Evolutionary conservation across 805 yeast species (phyloP), one percentile per base, ranked within the genome.

Genomic region (Priceomyces haplophilus): DNA sequence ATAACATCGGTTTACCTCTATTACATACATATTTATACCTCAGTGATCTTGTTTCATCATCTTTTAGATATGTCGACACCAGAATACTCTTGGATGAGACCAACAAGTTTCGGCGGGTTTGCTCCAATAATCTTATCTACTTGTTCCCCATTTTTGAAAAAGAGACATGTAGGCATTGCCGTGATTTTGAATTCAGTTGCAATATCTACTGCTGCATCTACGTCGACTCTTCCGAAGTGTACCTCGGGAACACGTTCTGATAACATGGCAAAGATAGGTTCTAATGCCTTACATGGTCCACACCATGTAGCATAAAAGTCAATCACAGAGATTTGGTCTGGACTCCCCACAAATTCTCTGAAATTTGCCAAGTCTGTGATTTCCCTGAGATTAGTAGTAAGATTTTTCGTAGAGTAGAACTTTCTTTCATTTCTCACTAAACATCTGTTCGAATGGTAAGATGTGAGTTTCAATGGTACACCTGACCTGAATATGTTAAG

Each of bases 151-250:
- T 79, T 69, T 57, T 82, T 79, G 61, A 79, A 78, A 24, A 82
- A 62, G 17, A 83, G 54, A 46, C 83, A 80, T 2, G 91, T 85
- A 36, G 93, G 93, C 89, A 85, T 83, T 29, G 91, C 88, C 18
- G 78, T 67, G 39, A 85, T 69, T 8, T 78, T 82, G 55, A 79
- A 78, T 45, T 77, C 80, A 43, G 58, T 64, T 7, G 89, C 87
- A 40, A 83, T 64, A 32, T 80, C 87, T 13, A 64, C 67, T 21
- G 75, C 74, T 31, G 72, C 68, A 58, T 85, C 93, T 37, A 85
- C 88, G 51, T 85, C 89, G 25, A 84, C 80, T 55, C 85, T 81
- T 51, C 76, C 78, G 53, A 85, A 85, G 41, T 72, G 73, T 1
- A 80, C 86, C 44, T 72, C 73, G 10, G 73, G 72, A 12, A 62